Percentiles rank a stretch among this genome's conserved stretches.
These are phyloP conservation scores for Monilinia laxa DNA, from an alignment of 2,329 filamentous ascomycete genomes.

Conservation along the genomic window DNA sequence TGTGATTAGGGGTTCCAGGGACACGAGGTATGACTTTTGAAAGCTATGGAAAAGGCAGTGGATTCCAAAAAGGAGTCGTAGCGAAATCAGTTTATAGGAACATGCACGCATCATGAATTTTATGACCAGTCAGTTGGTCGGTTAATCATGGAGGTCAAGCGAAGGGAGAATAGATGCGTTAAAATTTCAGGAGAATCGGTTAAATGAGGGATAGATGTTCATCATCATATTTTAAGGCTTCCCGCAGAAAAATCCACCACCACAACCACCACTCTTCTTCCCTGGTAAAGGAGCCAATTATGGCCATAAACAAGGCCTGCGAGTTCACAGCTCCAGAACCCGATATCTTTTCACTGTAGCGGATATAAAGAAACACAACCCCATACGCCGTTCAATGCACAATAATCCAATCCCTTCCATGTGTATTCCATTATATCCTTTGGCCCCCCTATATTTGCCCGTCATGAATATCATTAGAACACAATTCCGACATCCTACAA, in stretches of 20 bases:
- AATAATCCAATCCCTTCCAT: conserved; percentile 27
- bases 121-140: not conserved
- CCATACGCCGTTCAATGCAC: conserved; percentile 31
- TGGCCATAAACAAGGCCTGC: conserved; percentile 7
- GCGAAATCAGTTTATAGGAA: conserved; percentile 8
- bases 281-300: conserved; percentile 17
- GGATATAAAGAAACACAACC: conserved; percentile 21
- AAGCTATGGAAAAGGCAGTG: not conserved
- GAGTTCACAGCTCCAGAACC: conserved; percentile 8
- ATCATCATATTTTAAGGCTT: conserved; percentile 13
- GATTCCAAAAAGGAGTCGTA: not conserved
- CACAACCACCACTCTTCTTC: not conserved
- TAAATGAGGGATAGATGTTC: conserved; percentile 11
- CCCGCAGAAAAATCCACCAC: not conserved
- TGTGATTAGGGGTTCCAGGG: not conserved
- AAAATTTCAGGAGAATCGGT: not conserved
- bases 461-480: conserved; percentile 29
- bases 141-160: not conserved
- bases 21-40: too few relatives aligned
- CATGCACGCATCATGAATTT: conserved; percentile 7
- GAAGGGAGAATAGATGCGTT: not conserved
- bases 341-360: conserved; percentile 5
- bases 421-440: conserved; percentile 26
- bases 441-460: conserved; percentile 20
- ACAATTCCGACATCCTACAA: conserved; percentile 14